Conservation (phyloP, 331 rosid species). For the Prunus yedoensis region DNA sequence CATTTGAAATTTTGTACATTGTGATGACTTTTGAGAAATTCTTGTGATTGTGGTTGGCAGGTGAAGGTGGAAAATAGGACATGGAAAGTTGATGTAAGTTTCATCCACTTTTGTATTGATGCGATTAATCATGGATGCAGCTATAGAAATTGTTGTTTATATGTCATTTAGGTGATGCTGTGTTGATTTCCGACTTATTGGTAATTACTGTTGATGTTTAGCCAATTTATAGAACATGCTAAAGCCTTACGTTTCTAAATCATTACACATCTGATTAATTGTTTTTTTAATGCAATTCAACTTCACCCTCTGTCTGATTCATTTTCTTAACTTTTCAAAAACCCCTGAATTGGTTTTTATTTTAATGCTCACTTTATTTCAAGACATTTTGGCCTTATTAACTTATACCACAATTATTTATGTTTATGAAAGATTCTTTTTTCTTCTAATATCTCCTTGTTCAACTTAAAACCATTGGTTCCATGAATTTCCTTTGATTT, state of each 20-base stretch:
- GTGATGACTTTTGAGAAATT: background rate
- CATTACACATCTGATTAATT: background rate
- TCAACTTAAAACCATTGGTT: background rate
- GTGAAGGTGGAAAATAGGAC: conserved; percentile 87
- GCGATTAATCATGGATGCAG: background rate
- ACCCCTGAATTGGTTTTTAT: background rate
- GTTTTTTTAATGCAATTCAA: background rate
- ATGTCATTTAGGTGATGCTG: background rate
- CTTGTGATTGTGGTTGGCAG: conserved; percentile 42
- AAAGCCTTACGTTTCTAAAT: background rate
- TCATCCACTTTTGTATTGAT: conserved; percentile 1
- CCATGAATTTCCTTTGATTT: background rate
- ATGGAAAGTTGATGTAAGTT: conserved; percentile 96
- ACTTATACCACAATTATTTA: background rate
- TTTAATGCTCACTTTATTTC: background rate
- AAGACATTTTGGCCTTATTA: background rate
- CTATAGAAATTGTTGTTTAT: background rate
- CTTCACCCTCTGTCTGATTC: background rate
- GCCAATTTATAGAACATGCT: background rate
- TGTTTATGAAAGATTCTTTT: background rate
- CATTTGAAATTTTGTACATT: background rate
- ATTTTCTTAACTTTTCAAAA: background rate
- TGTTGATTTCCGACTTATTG: background rate
- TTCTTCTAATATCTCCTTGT: background rate
- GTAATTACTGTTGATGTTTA: background rate